These are phyloP conservation scores for Marsdenia floribunda DNA, from an alignment of 257 asterid genomes.

Conservation along the genomic window DNA sequence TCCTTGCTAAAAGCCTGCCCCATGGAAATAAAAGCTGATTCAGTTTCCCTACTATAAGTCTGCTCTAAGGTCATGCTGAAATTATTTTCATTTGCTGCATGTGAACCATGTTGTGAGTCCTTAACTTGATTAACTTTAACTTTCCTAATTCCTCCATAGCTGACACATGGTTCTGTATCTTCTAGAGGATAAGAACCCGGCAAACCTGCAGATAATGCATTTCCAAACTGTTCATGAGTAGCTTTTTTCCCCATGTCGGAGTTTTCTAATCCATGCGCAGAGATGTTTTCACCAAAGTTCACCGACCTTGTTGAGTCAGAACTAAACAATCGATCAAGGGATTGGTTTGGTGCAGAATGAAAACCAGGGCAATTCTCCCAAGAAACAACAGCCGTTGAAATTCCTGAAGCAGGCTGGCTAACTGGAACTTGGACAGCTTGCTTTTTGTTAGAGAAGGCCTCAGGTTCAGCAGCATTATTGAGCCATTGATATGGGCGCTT, in stretches of 20 bases:
- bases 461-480: constrained; percentile 49
- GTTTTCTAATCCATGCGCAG: constrained; percentile 38
- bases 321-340: constrained; percentile 66
- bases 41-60: constrained; percentile 42
- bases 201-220: constrained; percentile 59
- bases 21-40: constrained; percentile 42
- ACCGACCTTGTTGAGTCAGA: constrained; percentile 37
- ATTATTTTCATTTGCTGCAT: constrained; percentile 36
- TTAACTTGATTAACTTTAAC: constrained; percentile 67
- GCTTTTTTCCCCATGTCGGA: constrained; percentile 30
- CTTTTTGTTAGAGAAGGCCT: constrained; percentile 62
- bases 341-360: constrained; percentile 49
- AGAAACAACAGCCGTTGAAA: constrained; percentile 34
- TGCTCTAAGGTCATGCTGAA: constrained; percentile 46
- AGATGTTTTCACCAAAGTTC: constrained; percentile 31
- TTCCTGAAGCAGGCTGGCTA: constrained; percentile 42
- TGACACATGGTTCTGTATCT: constrained; percentile 44
- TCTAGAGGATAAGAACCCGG: constrained; percentile 66
- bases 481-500: constrained; percentile 73
- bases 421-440: constrained; percentile 51
- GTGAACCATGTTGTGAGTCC: constrained; percentile 47
- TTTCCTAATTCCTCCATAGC: constrained; percentile 58
- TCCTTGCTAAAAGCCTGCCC: constrained; percentile 55
- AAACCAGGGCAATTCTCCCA: constrained; percentile 68
- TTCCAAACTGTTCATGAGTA: constrained; percentile 38